A percentile compares a stretch with the other conserved stretches of the same genome.
These are phyloP conservation scores for Xylaria palmicola DNA, from an alignment of 495 filamentous ascomycete genomes.

Conservation along the genomic window DNA sequence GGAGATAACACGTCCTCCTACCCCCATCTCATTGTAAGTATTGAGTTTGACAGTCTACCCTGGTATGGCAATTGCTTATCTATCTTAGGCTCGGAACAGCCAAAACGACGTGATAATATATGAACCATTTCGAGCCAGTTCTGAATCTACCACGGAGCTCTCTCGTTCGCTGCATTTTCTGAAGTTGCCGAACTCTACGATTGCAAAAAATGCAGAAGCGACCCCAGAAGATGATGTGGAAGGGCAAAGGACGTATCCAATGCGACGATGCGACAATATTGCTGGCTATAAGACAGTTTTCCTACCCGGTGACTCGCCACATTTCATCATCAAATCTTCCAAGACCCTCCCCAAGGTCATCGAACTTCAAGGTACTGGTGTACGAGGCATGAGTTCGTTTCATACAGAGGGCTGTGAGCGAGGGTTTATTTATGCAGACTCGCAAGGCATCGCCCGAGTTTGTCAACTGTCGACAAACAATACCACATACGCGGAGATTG, in stretches of 20 bases:
- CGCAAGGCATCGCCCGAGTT: slow-evolving; percentile 60
- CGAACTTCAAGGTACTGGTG: slow-evolving; percentile 61
- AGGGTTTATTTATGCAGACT: slow-evolving; percentile 80
- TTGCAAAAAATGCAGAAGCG: slow-evolving; percentile 53
- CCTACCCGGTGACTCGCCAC: slow-evolving; percentile 71
- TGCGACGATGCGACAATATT: slow-evolving; percentile 65
- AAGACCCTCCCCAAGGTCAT: slow-evolving; percentile 72
- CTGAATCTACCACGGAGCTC: slow-evolving; percentile 30
- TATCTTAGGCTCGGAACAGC: slow-evolving; percentile 65
- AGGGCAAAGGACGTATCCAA: slow-evolving; percentile 45
- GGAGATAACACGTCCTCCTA: slow-evolving; percentile 67
- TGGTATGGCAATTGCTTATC: neutral
- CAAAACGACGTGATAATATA: slow-evolving; percentile 87
- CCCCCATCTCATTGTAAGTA: slow-evolving; percentile 77
- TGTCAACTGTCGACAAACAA: slow-evolving; percentile 62
- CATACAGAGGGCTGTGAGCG: slow-evolving; percentile 70
- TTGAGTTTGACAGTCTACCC: neutral
- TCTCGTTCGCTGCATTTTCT: slow-evolving; percentile 62
- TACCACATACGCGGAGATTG: slow-evolving; percentile 65
- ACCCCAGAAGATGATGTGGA: slow-evolving; percentile 37
- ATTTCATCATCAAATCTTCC: slow-evolving; percentile 76
- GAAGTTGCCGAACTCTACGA: slow-evolving; percentile 65
- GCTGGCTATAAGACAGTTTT: slow-evolving; percentile 77
- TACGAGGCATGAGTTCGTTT: slow-evolving; percentile 67
- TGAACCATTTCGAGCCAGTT: slow-evolving; percentile 63